A percentile compares a stretch with the other conserved stretches of the same genome.
Conservation (phyloP, 108 stramenopile genomes). For the Skeletonema menzelii region DNA sequence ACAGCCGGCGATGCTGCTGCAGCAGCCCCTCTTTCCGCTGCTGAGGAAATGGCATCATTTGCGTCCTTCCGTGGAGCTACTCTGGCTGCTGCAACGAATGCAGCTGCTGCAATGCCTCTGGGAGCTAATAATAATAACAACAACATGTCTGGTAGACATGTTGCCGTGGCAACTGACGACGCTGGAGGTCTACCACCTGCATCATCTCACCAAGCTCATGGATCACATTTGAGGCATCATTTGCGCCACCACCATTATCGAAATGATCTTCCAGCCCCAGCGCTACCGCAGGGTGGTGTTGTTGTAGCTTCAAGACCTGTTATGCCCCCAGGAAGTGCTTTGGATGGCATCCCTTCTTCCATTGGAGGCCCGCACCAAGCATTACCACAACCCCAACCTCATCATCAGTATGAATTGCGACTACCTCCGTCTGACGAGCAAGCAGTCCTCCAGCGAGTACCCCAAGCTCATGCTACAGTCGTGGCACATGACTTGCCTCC, state of each 20-base stretch:
- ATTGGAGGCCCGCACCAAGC: conserved; percentile 8
- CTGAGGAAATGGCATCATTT: conserved; percentile 13
- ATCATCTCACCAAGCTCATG: conserved; percentile 12
- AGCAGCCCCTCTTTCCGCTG: not conserved
- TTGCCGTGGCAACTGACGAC: conserved; percentile 31
- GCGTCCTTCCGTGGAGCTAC: conserved; percentile 26
- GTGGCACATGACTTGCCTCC: conserved; percentile 38
- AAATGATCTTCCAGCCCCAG: not conserved
- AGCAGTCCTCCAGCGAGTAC: conserved; percentile 19
- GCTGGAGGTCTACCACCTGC: conserved; percentile 14
- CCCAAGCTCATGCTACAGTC: conserved; percentile 29
- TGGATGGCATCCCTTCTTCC: conserved; percentile 12
- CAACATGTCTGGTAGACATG: conserved; percentile 9
- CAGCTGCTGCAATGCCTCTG: conserved; percentile 13
- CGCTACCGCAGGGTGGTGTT: conserved; percentile 2
- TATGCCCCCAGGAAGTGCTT: not conserved
- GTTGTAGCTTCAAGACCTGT: not conserved
- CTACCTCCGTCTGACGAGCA: conserved; percentile 17
- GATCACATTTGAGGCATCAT: conserved; percentile 37
- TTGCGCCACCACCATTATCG: conserved; percentile 13
- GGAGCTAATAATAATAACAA: not conserved
- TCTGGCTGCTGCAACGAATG: conserved; percentile 1
- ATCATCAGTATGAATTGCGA: conserved; percentile 7
- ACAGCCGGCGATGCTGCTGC: not conserved
- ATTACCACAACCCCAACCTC: not conserved